phyloP scores from a whole-genome alignment of 495 filamentous ascomycete genomes.

The Hypomontagnella monticulosa region DNA sequence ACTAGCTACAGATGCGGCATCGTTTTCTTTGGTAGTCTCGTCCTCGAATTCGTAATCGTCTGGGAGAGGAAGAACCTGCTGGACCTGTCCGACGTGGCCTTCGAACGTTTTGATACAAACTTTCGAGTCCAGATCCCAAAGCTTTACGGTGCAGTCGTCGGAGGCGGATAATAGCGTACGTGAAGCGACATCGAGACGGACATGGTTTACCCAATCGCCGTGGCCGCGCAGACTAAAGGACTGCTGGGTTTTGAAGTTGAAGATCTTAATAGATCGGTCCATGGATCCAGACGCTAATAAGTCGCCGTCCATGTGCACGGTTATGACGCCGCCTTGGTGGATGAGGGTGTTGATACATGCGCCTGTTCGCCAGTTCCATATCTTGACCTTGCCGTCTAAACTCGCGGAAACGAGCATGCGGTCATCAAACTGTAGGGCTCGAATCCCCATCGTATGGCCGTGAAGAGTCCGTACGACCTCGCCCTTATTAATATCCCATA shows the following conservation, averaged over 20 bases:
- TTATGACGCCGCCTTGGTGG: conserved; percentile 83
- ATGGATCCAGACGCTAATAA: conserved; percentile 88
- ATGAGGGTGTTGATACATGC: conserved; percentile 82
- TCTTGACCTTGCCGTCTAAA: conserved; percentile 78
- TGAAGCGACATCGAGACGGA: conserved; percentile 80
- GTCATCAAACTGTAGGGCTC: conserved; percentile 93
- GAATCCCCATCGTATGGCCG: conserved; percentile 83
- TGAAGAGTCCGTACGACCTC: conserved; percentile 82
- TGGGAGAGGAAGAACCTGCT: conserved; percentile 84
- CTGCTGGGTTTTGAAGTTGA: conserved; percentile 87
- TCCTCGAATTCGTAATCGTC: conserved; percentile 89
- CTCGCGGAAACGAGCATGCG: conserved; percentile 87
- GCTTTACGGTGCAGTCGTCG: conserved; percentile 87
- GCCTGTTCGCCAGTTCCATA: conserved; percentile 98
- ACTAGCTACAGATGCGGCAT: conserved; percentile 57
- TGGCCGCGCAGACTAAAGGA: conserved; percentile 83
- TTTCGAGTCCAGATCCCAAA: conserved; percentile 93
- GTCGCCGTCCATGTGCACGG: conserved; percentile 83
- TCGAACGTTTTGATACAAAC: conserved; percentile 81
- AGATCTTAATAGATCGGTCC: conserved; percentile 90
- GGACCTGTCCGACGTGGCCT: conserved; percentile 95
- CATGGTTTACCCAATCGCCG: conserved; percentile 92
- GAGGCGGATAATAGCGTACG: conserved; percentile 91
- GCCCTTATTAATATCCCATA: conserved; percentile 92
- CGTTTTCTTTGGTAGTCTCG: conserved; percentile 67